Evolutionary conservation across 495 filamentous ascomycete genomes (phyloP).

Genomic region (Talaromyces stipitatus): DNA sequence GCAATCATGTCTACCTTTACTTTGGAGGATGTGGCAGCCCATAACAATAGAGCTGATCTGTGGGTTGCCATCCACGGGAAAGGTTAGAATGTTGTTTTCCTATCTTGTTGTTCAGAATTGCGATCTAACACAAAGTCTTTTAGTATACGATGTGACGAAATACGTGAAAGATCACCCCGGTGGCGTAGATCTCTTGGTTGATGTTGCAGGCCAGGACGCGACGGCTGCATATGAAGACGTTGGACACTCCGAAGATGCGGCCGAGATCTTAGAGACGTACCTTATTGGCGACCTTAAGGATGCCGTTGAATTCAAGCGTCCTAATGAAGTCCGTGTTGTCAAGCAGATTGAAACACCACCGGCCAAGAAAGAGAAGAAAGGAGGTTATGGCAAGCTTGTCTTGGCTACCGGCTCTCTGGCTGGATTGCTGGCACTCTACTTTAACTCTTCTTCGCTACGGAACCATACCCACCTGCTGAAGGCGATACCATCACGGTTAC

Average conservation of each 20-base stretch:
- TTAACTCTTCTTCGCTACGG: slow-evolving; percentile 7
- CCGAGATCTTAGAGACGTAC: slow-evolving; percentile 20
- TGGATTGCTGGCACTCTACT: slow-evolving; percentile 10
- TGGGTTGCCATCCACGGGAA: slow-evolving; percentile 48
- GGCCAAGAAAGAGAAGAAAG: slow-evolving; percentile 1
- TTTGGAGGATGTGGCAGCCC: slow-evolving; percentile 34
- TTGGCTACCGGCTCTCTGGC: slow-evolving; percentile 10
- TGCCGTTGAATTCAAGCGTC: slow-evolving; percentile 17
- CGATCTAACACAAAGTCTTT: not conserved
- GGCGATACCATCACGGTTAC: not conserved
- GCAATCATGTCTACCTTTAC: slow-evolving; percentile 22
- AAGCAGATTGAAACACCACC: slow-evolving; percentile 8
- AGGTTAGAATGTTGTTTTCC: slow-evolving; percentile 22
- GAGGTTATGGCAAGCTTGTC: not conserved
- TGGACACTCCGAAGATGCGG: slow-evolving; percentile 45
- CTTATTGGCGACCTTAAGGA: slow-evolving; percentile 25
- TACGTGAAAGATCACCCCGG: slow-evolving; percentile 50
- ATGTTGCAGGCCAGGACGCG: slow-evolving; percentile 45
- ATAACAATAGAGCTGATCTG: slow-evolving; percentile 36
- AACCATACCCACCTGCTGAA: slow-evolving; percentile 5
- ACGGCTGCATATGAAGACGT: slow-evolving; percentile 45
- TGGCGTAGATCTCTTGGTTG: slow-evolving; percentile 37
- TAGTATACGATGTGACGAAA: slow-evolving; percentile 44
- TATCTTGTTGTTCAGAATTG: not conserved
- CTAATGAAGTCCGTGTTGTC: slow-evolving; percentile 21